Evolutionary conservation across 2,329 filamentous ascomycete genomes (phyloP), one percentile per base, ranked within the genome.

Genomic region (Colletotrichum musae): DNA sequence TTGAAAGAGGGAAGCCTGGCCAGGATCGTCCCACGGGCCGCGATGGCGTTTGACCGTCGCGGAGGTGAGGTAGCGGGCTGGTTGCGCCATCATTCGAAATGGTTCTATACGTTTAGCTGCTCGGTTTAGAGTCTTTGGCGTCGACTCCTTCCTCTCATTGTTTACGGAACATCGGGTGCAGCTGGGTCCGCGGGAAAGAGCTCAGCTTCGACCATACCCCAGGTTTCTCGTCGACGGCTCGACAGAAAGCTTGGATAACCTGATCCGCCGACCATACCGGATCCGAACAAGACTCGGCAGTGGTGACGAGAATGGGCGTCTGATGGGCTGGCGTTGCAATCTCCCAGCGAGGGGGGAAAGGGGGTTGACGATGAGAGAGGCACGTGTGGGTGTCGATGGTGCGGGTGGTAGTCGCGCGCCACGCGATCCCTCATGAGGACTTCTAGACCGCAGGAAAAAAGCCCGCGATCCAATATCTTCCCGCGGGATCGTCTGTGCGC

Each of bases 241-340:
- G 18, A 48, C 18, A 48, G 9, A 48, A 18, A 21, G 45, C 45
- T 48, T 48, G 45, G 45, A 48, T 21, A 18, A 16, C 9, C 45
- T 24, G n/a, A 21, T 18, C 7, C 18, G 1, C 36, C 32, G 26
- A 45, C 53, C 21, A 26, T 59, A 7, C 24, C 45, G 21, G n/a
- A 36, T 26, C 15, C 24, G 53, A 41, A 15, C 18, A 57, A 28
- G 53, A 41, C 36, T 43, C 12, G 28, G 41, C 16, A 52, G 54
- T 59, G 43, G 54, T 59, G 62, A 59, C 24, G 54, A 13, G 32
- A 2, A 9, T 60, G 47, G 36, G 12, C 41, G 62, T 64, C 47
- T 64, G 54, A 28, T 52, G 28, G 47, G 39, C 36, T 36, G 32
- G 32, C 24, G 21, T 18, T 15, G 10, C 43, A 21, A 64, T 43